Evolutionary conservation across 1,284 basidiomycete genomes (phyloP).

Genomic region (Lignosus rhinocerotis): DNA sequence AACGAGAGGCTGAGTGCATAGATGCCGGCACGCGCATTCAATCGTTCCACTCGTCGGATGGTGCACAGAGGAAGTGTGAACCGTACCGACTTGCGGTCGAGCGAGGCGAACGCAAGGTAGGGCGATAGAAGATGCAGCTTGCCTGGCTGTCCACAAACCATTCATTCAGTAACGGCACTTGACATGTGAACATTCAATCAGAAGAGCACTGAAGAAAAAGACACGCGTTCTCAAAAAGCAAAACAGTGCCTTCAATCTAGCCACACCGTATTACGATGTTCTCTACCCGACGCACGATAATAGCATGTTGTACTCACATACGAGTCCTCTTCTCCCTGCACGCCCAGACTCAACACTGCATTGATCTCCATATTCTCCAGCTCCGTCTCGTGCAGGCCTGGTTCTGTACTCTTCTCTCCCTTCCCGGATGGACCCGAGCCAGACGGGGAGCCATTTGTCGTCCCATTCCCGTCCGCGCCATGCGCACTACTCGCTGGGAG

Average conservation of each 20-base stretch:
- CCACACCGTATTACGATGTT: no score
- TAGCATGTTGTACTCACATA: slow-evolving; percentile 66
- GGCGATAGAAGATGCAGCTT: slow-evolving; percentile 88
- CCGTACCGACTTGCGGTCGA: slow-evolving; percentile 90
- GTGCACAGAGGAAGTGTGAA: slow-evolving; percentile 93
- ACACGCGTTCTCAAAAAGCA: no score
- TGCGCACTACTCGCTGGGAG: slow-evolving; percentile 47
- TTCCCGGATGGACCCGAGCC: slow-evolving; percentile 26
- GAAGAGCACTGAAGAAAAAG: background rate
- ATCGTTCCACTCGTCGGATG: slow-evolving; percentile 91
- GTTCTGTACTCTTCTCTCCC: slow-evolving; percentile 21
- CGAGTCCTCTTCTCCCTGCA: slow-evolving; percentile 83
- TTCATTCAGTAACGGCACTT: background rate
- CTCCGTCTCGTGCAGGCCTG: slow-evolving; percentile 34
- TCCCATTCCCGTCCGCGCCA: slow-evolving; percentile 10
- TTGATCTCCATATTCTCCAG: slow-evolving; percentile 87
- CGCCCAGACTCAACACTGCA: slow-evolving; percentile 82
- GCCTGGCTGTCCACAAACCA: slow-evolving; percentile 64
- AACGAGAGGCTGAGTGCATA: slow-evolving; percentile 93
- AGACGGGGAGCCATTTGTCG: background rate
- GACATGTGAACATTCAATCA: background rate
- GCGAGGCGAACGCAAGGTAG: slow-evolving; percentile 88
- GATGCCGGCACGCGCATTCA: slow-evolving; percentile 89
- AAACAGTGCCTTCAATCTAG: no score
- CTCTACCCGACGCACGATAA: background rate